Conservation (phyloP, 1,284 basidiomycete genomes). For the Ceratobasidium sp. region DNA sequence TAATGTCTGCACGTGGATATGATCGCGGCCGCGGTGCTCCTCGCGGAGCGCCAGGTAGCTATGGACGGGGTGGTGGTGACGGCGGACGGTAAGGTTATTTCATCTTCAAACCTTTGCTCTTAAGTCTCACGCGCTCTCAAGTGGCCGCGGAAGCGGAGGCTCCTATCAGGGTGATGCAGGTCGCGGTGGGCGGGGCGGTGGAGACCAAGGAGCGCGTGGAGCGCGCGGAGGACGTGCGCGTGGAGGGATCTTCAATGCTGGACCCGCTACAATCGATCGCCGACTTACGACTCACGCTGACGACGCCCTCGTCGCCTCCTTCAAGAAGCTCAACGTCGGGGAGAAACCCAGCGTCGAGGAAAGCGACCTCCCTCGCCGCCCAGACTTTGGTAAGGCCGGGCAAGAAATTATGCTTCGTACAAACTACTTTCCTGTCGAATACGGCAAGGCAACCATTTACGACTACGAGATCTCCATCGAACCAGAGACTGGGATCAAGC, state of each 20-base stretch:
- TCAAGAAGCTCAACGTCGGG: conserved; percentile 58
- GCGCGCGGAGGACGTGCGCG: conserved; percentile 55
- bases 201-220: conserved; percentile 49
- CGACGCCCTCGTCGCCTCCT: conserved; percentile 62
- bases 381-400: conserved; percentile 72
- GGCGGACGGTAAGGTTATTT: conserved; percentile 7
- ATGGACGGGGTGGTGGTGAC: conserved; percentile 34
- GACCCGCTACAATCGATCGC: conserved; percentile 64
- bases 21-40: conserved; percentile 20
- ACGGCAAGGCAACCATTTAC: conserved; percentile 66
- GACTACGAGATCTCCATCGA: conserved; percentile 76
- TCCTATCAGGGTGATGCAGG: conserved; percentile 55
- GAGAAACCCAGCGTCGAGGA: conserved; percentile 57
- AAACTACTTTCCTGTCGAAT: conserved; percentile 76
- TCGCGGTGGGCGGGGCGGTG: conserved; percentile 49
- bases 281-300: conserved; percentile 70
- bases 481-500: conserved; percentile 63
- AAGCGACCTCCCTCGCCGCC: conserved; percentile 70
- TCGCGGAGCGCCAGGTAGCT: conserved; percentile 25
- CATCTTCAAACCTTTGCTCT: neutral
- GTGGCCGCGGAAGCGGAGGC: conserved; percentile 53
- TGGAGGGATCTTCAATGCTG: conserved; percentile 50
- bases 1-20: conserved; percentile 12
- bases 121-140: neutral
- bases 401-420: conserved; percentile 70